These are phyloP conservation scores for Silene uniflora DNA, from an alignment of 148 eudicot genomes.

Conservation along the genomic window DNA sequence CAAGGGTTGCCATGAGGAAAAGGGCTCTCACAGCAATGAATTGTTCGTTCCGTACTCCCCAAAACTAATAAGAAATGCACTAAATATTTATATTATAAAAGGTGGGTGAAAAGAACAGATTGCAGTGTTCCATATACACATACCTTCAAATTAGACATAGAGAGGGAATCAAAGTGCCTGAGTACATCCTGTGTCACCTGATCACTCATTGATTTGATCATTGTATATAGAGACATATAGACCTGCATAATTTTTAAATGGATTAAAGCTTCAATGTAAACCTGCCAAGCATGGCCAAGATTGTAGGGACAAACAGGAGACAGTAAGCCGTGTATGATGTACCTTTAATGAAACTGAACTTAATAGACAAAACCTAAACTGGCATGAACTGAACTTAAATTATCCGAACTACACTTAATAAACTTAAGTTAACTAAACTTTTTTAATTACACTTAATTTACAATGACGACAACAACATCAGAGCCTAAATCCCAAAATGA, in stretches of 20 bases:
- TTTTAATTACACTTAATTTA: too few species aligned
- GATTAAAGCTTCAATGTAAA: background rate
- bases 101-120: background rate
- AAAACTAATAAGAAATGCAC: background rate
- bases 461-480: too few species aligned
- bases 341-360: too few species aligned
- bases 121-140: conserved; percentile 4
- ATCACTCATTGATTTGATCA: conserved; percentile 61
- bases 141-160: conserved; percentile 76
- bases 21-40: background rate
- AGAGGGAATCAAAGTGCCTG: conserved; percentile 49
- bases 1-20: background rate
- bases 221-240: conserved; percentile 72
- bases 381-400: too few species aligned
- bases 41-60: background rate
- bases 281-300: conserved; percentile 4
- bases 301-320: background rate
- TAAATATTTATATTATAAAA: background rate
- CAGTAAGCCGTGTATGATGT: too few species aligned
- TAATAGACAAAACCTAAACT: too few species aligned
- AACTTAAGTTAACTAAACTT: too few species aligned
- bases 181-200: conserved; percentile 40
- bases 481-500: too few species aligned
- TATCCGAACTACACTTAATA: too few species aligned
- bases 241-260: conserved; percentile 49